Conservation (phyloP, 148 eudicot species). For the Cornus suecica region DNA sequence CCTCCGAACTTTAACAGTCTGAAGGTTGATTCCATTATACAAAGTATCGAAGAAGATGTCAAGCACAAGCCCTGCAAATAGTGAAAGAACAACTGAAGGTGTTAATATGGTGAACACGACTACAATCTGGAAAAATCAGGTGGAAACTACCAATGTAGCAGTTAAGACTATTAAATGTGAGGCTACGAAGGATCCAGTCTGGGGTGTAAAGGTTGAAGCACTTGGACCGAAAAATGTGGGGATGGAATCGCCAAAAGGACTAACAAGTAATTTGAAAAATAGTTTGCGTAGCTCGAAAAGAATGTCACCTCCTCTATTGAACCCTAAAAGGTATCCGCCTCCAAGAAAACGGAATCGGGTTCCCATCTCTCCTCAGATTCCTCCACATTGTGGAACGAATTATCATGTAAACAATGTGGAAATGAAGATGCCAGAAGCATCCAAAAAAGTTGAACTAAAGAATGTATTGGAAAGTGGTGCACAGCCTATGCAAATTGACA, state of each 20-base stretch:
- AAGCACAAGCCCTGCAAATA: neutral
- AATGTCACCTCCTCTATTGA: neutral
- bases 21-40: neutral
- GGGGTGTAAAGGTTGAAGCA: neutral
- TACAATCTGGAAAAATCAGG: neutral
- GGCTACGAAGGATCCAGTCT: neutral
- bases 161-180: neutral
- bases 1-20: neutral
- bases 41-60: neutral
- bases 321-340: constrained; percentile 3
- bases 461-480: neutral
- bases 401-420: neutral
- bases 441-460: neutral
- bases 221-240: neutral
- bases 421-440: too few relatives aligned
- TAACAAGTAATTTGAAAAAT: neutral
- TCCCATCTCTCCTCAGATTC: neutral
- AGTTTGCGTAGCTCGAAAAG: neutral
- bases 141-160: neutral
- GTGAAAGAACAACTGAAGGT: neutral
- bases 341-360: constrained; percentile 14
- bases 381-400: constrained; percentile 3
- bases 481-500: neutral
- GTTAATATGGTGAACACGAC: neutral
- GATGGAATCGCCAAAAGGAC: neutral